Evolutionary conservation across 176 grass and related monocot genomes (phyloP), one percentile per base, ranked within the genome.

Genomic region (Avena atlantica): DNA sequence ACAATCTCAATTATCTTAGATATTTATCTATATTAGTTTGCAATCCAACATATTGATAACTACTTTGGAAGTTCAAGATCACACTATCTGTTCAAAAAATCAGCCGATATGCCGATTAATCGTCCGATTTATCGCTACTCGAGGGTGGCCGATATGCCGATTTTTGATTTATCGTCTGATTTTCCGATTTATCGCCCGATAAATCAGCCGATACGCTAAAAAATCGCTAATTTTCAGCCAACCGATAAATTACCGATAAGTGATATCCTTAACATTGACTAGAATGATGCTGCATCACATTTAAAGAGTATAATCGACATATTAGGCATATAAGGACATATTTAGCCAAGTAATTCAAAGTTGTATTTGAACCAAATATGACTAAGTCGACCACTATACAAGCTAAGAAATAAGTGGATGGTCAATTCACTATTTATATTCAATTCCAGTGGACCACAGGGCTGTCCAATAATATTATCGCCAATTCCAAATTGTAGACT

Each of bases 41-140:
- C 21, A 24, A 52, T 74, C 15, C 8, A 44, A 77, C 13, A 87
- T 52, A 53, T 42, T 4, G 4, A 65, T 23, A 15, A 53, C 40
- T 47, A 79, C 29, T 86, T 14, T 20, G 47, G 71, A 74, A 74
- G 71, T 74, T 74, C 7, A 6, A 45, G 57, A 15, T 75, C 57
- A 75, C 4, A 66, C 48, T 34, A 34, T 34, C 31, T 34, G 31
- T 34, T 34, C 31, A 34, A 34, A 34, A 34, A 34, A 34, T 34
- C 31, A 34, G 31, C 31, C 31, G 31, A 34, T 34, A 34, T 34
- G 31, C 31, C 31, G 31, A 34, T 34, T 34, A 34, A 34, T 34
- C 31, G 31, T 34, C 31, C 31, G 31, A 34, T 34, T 34, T 34
- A 34, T 34, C 31, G 31, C 31, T 34, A 34, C 31, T 34, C 31